phyloP scores from a whole-genome alignment of 257 asterid genomes.

The Solanum etuberosum region DNA sequence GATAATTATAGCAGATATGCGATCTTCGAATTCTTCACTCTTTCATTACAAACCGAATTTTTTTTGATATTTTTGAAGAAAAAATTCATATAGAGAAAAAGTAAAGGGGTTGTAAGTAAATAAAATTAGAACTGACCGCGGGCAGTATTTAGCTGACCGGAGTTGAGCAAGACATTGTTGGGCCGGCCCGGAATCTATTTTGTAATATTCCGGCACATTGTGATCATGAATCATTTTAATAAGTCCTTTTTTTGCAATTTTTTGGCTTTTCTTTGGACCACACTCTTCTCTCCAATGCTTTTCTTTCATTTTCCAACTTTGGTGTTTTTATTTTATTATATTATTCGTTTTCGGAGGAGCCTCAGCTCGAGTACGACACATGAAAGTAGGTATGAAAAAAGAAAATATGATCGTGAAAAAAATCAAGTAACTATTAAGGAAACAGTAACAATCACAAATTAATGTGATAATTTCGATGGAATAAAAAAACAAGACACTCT shows the following conservation, averaged over 20 bases:
- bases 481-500: not conserved
- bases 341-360: not conserved
- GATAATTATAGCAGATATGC: not conserved
- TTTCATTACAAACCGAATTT: not conserved
- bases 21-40: not conserved
- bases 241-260: not conserved
- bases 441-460: too few species aligned
- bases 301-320: not conserved
- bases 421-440: too few species aligned
- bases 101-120: not conserved
- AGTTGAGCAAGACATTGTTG: not conserved
- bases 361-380: not conserved
- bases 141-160: not conserved
- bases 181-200: conserved; percentile 6
- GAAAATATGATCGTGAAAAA: too few species aligned
- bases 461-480: too few species aligned
- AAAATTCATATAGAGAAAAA: not conserved
- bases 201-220: conserved; percentile 4
- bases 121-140: not conserved
- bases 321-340: not conserved
- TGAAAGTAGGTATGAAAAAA: too few species aligned
- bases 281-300: not conserved
- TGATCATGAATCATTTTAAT: not conserved
- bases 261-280: not conserved
- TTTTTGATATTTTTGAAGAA: not conserved